Evolutionary conservation across 805 yeast species (phyloP), one percentile per base, ranked within the genome.

Genomic region (Kuraishia hungarica): DNA sequence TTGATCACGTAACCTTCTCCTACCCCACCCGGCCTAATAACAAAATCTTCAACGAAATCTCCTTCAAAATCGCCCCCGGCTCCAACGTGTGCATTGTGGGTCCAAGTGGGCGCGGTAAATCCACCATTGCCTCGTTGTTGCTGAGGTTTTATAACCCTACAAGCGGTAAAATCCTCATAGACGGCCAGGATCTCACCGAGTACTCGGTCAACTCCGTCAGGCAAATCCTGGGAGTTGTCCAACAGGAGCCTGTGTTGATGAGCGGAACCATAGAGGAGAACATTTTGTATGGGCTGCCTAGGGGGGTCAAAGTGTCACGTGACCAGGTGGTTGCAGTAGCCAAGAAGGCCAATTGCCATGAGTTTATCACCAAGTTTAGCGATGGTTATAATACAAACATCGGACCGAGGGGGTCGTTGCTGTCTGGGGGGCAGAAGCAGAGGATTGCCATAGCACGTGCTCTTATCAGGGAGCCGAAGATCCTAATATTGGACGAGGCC

Each of bases 351-450:
- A 91, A 93, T 67, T 87, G 96, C 59, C 73, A 68, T 24, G 74
- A 77, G 22, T 93, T 93, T 64, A 75, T 92, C 49, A 65, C 77
- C 7, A 82, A 82, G 48, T 86, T 93, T 70, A 97, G 97, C 1
- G 82, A 86, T 39, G 92, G 92, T 0, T 73, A 89, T 53, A 82
- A 89, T 53, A 93, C 98, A 0, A 75, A 79, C 51, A 91, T 92
- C 11, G 97, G 97, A 0, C 87, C 96, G 1, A 77, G 96, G 53
- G 94, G 94, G 19, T 68, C 72, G 2, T 59, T 69, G 43, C 56
- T 93, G 54, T 87, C 96, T 59, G 98, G 97, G 21, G 98, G 98
- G 17, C 98, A 93, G 68, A 89, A 88, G 71, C 98, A 93, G 68
- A 75, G 98, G 61, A 84, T 93, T 50, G 96, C 97, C 11, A 75